Conservation (phyloP, 1,284 basidiomycete genomes). For the Trichosporon coremiiforme region DNA sequence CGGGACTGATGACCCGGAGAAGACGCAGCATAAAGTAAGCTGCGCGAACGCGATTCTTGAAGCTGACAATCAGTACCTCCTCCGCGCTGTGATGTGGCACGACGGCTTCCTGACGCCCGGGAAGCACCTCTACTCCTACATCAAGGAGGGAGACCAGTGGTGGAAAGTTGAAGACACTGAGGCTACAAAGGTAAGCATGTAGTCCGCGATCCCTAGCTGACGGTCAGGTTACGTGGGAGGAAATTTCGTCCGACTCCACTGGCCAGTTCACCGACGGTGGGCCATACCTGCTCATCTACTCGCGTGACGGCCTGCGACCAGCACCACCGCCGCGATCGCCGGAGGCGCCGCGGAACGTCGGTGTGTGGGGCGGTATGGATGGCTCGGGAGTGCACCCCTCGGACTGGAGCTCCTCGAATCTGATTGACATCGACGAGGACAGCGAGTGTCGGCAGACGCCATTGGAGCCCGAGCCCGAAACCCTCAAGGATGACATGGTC, state of each 20-base stretch:
- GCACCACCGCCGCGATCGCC: background rate
- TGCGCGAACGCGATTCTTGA: too few species aligned
- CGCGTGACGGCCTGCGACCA: conserved; percentile 35
- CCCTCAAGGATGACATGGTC: background rate
- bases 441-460: background rate
- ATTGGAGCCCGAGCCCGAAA: background rate
- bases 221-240: conserved; percentile 39
- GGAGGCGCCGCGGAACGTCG: background rate
- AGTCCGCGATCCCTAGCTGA: conserved; percentile 15
- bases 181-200: conserved; percentile 30
- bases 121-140: conserved; percentile 47
- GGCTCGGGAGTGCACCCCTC: background rate
- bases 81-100: conserved; percentile 45
- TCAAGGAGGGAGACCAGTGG: conserved; percentile 42
- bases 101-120: conserved; percentile 45
- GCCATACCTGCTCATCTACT: conserved; percentile 45
- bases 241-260: conserved; percentile 40
- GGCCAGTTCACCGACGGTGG: conserved; percentile 53
- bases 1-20: conserved; percentile 42
- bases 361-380: background rate
- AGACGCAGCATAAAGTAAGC: conserved; percentile 40
- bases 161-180: conserved; percentile 48
- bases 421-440: conserved; percentile 13
- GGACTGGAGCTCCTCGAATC: conserved; percentile 1
- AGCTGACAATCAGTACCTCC: conserved; percentile 37